Evolutionary conservation across 495 filamentous ascomycete genomes (phyloP).

Genomic region (Patellaria atrata): DNA sequence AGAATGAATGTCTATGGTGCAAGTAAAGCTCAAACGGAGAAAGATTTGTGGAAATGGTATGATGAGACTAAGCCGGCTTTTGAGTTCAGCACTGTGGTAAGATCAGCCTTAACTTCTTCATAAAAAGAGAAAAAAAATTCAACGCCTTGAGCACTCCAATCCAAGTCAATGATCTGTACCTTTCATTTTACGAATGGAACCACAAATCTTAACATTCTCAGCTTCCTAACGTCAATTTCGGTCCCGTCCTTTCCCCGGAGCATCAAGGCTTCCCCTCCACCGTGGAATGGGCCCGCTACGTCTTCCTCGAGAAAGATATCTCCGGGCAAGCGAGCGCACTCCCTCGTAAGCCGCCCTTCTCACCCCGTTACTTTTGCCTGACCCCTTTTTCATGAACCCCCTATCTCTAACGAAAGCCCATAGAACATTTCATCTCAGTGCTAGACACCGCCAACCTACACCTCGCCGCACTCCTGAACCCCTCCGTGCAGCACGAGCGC

Average conservation of each 20-base stretch:
- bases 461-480: constrained; percentile 33
- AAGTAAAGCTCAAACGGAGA: constrained; percentile 18
- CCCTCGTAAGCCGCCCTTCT: background rate
- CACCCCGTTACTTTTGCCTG: background rate
- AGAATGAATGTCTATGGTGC: constrained; percentile 16
- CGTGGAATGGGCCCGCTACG: constrained; percentile 1
- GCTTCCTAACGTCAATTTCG: constrained; percentile 17
- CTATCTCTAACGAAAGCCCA: constrained; percentile 5
- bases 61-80: constrained; percentile 12
- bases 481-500: constrained; percentile 29
- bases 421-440: constrained; percentile 31
- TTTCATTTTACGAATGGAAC: background rate
- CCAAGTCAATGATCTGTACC: background rate
- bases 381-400: background rate
- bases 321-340: constrained; percentile 2
- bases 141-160: background rate
- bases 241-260: constrained; percentile 12
- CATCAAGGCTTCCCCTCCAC: constrained; percentile 11
- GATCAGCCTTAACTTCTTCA: background rate
- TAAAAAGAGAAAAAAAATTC: background rate
- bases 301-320: constrained; percentile 6
- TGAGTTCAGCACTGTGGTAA: constrained; percentile 18
- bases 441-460: constrained; percentile 35
- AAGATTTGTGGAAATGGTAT: constrained; percentile 19
- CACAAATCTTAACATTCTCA: background rate